Conservation (phyloP, 805 yeast genomes). For the Lipomyces starkeyi region DNA sequence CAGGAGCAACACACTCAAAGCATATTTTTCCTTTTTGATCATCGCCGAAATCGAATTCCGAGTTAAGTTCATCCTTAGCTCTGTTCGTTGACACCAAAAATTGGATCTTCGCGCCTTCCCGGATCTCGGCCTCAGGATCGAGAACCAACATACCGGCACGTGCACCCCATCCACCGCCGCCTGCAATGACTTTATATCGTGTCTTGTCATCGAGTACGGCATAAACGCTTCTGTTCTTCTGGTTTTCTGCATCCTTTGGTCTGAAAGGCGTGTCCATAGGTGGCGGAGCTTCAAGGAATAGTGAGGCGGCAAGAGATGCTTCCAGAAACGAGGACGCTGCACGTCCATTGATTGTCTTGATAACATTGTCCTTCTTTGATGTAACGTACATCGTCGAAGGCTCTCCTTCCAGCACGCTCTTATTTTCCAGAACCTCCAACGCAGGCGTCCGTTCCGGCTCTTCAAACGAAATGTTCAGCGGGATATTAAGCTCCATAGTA, state of each 20-base stretch:
- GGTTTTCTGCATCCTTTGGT: conserved; percentile 12
- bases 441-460: conserved; percentile 13
- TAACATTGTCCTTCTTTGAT: conserved; percentile 60
- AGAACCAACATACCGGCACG: conserved; percentile 69
- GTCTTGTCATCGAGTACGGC: conserved; percentile 39
- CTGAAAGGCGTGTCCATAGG: conserved; percentile 18
- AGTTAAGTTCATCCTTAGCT: background rate
- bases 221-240: conserved; percentile 30
- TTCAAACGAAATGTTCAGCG: conserved; percentile 23
- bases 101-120: conserved; percentile 55
- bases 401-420: conserved; percentile 4
- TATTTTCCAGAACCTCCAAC: conserved; percentile 21
- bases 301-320: conserved; percentile 34
- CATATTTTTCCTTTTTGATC: conserved; percentile 15
- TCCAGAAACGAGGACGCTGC: conserved; percentile 67
- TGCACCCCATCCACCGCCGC: conserved; percentile 80
- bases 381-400: conserved; percentile 53
- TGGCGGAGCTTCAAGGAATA: conserved; percentile 32
- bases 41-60: conserved; percentile 21
- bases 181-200: conserved; percentile 65
- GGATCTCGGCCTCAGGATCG: conserved; percentile 60
- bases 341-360: conserved; percentile 59
- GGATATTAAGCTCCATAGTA: conserved; percentile 23
- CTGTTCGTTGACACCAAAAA: conserved; percentile 43
- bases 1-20: conserved; percentile 36